Conservation (phyloP, 2,329 filamentous ascomycete genomes). For the Arthrocladium fulminans region DNA sequence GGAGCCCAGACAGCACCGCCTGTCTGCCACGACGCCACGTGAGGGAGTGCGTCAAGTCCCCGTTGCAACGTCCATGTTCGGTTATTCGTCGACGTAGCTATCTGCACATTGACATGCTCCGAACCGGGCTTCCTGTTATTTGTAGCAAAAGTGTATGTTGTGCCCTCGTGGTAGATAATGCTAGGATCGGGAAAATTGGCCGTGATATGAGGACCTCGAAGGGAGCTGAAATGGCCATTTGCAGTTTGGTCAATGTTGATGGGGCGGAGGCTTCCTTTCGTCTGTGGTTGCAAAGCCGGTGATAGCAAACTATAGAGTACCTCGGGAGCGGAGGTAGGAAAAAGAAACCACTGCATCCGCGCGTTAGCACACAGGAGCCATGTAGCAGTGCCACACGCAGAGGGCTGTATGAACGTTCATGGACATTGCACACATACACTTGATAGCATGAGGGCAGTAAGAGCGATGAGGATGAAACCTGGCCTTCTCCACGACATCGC, state of each 20-base stretch:
- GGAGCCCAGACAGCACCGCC: slow-evolving; percentile 52
- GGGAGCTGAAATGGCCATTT: slow-evolving; percentile 14
- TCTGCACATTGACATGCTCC: slow-evolving; percentile 39
- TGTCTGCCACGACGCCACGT: slow-evolving; percentile 45
- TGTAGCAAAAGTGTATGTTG: slow-evolving; percentile 53
- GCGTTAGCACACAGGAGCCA: too few relatives aligned
- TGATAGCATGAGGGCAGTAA: too few relatives aligned
- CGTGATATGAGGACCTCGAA: slow-evolving; percentile 26
- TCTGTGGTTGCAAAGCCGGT: not conserved
- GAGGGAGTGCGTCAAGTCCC: slow-evolving; percentile 48
- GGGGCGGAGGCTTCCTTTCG: too few relatives aligned
- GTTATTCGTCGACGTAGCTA: slow-evolving; percentile 44
- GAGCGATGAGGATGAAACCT: too few relatives aligned
- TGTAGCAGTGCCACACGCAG: too few relatives aligned
- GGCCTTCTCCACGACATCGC: too few relatives aligned
- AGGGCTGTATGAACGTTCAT: too few relatives aligned
- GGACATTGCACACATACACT: too few relatives aligned
- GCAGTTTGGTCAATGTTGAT: not conserved
- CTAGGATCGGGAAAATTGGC: slow-evolving; percentile 36
- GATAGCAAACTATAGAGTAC: not conserved
- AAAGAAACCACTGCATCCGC: too few relatives aligned
- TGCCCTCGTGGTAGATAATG: slow-evolving; percentile 42
- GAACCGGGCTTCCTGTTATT: slow-evolving; percentile 34
- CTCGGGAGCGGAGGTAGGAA: not conserved
- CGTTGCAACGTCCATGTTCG: slow-evolving; percentile 40